Conservation (phyloP, 305 asterid genomes). For the Fraxinus sp. region DNA sequence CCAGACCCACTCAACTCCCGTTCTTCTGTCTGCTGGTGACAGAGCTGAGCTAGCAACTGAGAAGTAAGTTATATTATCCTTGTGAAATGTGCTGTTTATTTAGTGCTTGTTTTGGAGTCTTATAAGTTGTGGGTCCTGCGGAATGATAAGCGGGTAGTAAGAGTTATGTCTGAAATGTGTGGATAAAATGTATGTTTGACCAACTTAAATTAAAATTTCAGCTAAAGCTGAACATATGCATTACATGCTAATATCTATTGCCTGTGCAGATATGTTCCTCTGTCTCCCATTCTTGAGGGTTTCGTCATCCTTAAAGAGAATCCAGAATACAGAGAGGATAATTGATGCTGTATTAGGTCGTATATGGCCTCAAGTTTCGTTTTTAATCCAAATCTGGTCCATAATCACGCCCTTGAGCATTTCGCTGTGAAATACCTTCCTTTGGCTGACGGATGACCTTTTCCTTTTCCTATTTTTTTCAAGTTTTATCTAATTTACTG, state of each 20-base stretch:
- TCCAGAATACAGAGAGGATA: conserved; percentile 79
- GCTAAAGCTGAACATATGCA: background rate
- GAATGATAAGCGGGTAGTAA: background rate
- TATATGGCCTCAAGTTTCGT: background rate
- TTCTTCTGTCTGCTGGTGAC: conserved; percentile 90
- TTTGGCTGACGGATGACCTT: background rate
- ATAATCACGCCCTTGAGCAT: background rate
- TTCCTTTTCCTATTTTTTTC: background rate
- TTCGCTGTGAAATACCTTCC: background rate
- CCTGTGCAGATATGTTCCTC: conserved; percentile 66
- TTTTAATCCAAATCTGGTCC: background rate
- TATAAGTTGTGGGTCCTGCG: background rate
- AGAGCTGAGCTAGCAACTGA: conserved; percentile 98
- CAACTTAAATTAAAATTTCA: background rate
- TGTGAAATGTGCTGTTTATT: background rate
- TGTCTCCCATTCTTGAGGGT: conserved; percentile 94
- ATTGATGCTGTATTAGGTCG: conserved; percentile 28
- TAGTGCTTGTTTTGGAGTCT: background rate
- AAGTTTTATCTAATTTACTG: background rate
- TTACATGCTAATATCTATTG: conserved; percentile 1
- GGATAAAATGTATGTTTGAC: background rate
- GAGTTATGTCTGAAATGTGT: background rate
- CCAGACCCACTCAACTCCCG: conserved; percentile 94
- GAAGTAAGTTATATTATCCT: conserved; percentile 45
- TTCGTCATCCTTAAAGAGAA: conserved; percentile 89